Base-by-base conservation (phyloP, 345 rosid species). In the Ceriops tagal region DNA sequence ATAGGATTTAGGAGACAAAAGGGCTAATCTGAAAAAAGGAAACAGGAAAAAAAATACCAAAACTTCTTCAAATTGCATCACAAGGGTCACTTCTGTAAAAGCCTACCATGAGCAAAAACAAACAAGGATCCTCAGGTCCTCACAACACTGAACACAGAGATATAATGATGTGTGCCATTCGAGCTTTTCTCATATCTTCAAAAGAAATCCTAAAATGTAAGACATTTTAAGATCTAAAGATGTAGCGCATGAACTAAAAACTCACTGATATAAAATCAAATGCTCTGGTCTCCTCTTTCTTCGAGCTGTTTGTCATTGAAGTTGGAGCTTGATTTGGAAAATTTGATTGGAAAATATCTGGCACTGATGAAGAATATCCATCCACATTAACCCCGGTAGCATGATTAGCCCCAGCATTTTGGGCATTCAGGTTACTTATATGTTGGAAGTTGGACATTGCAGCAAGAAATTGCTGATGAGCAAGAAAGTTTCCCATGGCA, bases 211-310 rank as follows among this genome's bases (percentile, higher is more conserved):
- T 43, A 3, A 43, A 13, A 43, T 43, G 3, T 43, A 9, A 39
- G 49, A 43, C 49, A 43, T 11, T 2, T 11, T 15, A 3, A 43
- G 49, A 43, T 13, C 15, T 39, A 39, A 76, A 67, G 28, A 70
- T 71, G 27, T 62, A 31, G 56, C 16, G 63, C 27, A 61, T 64
- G 68, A 59, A 52, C 59, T 69, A 20, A 61, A 53, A 69, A 85
- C 97, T 87, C 84, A 93, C 98, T 1, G 95, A 88, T 75, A 93
- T 91, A 83, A 93, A 93, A 77, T 93, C 98, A 65, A 93, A 93
- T 65, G 98, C 98, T 73, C 81, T 86, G 19, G 90, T 91, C 1
- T 93, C 98, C 82, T 91, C 96, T 70, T 84, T 90, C 82, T 88
- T 88, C 8, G 85, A 77, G 70, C 64, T 79, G 80, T 79, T 90